phyloP scores from a whole-genome alignment of 352 stramenopile species.

The Pythium brachiatum region DNA sequence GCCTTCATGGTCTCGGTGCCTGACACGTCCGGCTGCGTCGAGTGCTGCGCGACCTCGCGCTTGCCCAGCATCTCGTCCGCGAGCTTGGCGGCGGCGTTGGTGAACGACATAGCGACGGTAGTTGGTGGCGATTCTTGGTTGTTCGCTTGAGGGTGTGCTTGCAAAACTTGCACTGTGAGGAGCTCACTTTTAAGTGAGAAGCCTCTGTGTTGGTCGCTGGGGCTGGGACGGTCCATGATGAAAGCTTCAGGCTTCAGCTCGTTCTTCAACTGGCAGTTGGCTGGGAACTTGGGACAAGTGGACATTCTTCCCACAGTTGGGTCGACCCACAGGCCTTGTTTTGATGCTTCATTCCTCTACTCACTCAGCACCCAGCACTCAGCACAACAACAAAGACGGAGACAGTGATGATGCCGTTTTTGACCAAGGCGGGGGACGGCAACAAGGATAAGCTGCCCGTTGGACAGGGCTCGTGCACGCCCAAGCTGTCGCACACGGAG shows the following conservation, averaged over 20 bases:
- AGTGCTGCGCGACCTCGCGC: conserved; percentile 23
- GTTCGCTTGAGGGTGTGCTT: too few relatives aligned
- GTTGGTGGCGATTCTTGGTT: background rate
- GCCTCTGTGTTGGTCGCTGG: too few relatives aligned
- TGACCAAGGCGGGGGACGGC: conserved; percentile 16
- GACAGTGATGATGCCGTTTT: conserved; percentile 20
- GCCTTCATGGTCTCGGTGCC: conserved; percentile 34
- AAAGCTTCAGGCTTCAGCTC: too few relatives aligned
- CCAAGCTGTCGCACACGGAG: conserved; percentile 24
- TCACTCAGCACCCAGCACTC: too few relatives aligned
- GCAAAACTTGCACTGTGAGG: conserved; percentile 1
- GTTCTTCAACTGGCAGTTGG: too few relatives aligned
- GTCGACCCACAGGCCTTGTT: too few relatives aligned
- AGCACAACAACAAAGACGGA: too few relatives aligned
- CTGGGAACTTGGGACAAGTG: too few relatives aligned
- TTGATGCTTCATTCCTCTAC: too few relatives aligned
- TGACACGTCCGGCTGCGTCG: conserved; percentile 33
- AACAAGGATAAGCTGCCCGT: conserved; percentile 23
- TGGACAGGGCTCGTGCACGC: conserved; percentile 26
- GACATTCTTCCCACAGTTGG: too few relatives aligned
- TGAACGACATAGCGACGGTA: conserved; percentile 21
- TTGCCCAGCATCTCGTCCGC: conserved; percentile 35
- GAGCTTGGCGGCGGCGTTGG: conserved; percentile 32
- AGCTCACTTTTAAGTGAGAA: too few relatives aligned
- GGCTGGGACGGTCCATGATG: too few relatives aligned